Evolutionary conservation across 768 basidiomycete species (phyloP), one percentile per base, ranked within the genome.

Genomic region (Leccinum incarnatum): DNA sequence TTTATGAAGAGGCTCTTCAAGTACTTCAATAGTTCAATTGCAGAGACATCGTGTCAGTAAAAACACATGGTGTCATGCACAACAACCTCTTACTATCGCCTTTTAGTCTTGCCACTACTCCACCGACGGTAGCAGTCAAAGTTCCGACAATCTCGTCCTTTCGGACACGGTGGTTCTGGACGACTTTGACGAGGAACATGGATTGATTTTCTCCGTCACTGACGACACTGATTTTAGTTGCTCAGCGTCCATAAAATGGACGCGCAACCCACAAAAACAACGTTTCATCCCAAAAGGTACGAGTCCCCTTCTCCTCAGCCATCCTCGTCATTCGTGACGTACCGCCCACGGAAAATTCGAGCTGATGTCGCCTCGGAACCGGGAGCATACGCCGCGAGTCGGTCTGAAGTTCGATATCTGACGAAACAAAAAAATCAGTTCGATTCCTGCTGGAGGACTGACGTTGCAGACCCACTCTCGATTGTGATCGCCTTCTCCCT

Each of bases 341-440:
- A 23, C 40, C 19, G 11, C 53, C 60, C 3, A 54, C 52, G 1
- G 29, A 52, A 45, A 57, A 57, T 29, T 40, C 25, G 11, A 60
- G 12, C 0, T 42, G 29, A 14, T 34, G 54, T 14, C 37, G 27
- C 32, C 32, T 52, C 9, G 49, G 21, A 30, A 45, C 1, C 4
- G 14, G 37, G 12, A 19, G 3, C n/a, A 30, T 30, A 11, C 40
- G 27, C 6, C 17, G 27, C 14, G 27, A 25, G 25, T 17, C 21
- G 36, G 54, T 56, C 4, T 11, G 34, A 47, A 57, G 61, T 12
- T 63, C 32, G 30, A 58, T 54, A 17, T 62, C 60, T 62, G 11
- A 21, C 0, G 34, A 2, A 14, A 30, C 5, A 5, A 6, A 30
- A 12, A 11, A 25, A 1, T 21, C 4, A 12, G 2, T 8, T 19